Conservation (phyloP, 495 filamentous ascomycete genomes). For the Talaromyces adpressus region DNA sequence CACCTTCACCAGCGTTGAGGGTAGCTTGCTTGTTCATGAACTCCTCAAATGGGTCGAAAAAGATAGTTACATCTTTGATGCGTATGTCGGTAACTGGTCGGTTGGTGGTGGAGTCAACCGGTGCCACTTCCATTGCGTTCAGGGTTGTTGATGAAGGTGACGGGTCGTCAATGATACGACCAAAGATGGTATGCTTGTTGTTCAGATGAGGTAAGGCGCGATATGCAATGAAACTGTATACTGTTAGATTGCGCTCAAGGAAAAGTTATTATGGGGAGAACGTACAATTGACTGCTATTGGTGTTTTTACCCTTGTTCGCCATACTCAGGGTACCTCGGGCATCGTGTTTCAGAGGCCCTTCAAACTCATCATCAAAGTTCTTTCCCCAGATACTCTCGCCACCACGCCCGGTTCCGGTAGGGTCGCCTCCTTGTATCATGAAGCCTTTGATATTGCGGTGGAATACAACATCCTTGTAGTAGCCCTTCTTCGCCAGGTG, state of each 20-base stretch:
- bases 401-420: constrained; percentile 72
- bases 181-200: constrained; percentile 95
- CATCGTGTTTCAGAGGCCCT: constrained; percentile 73
- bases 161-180: constrained; percentile 68
- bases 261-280: constrained; percentile 4
- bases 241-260: constrained; percentile 3
- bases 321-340: constrained; percentile 79
- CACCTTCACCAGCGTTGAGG: constrained; percentile 43
- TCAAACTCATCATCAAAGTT: constrained; percentile 91
- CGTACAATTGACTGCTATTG: constrained; percentile 80
- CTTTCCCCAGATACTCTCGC: constrained; percentile 80
- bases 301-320: constrained; percentile 98
- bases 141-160: constrained; percentile 54
- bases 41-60: constrained; percentile 94
- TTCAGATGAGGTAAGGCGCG: constrained; percentile 76
- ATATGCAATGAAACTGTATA: constrained; percentile 71
- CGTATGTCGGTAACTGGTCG: constrained; percentile 66
- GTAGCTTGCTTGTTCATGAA: constrained; percentile 49
- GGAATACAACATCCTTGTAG: constrained; percentile 75
- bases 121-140: constrained; percentile 62
- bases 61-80: constrained; percentile 78
- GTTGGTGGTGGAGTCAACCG: constrained; percentile 58
- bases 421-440: constrained; percentile 92
- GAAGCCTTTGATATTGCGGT: constrained; percentile 89
- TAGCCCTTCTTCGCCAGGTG: constrained; percentile 83